Conservation (phyloP, 148 eudicot species). For the Camellia sinensis region DNA sequence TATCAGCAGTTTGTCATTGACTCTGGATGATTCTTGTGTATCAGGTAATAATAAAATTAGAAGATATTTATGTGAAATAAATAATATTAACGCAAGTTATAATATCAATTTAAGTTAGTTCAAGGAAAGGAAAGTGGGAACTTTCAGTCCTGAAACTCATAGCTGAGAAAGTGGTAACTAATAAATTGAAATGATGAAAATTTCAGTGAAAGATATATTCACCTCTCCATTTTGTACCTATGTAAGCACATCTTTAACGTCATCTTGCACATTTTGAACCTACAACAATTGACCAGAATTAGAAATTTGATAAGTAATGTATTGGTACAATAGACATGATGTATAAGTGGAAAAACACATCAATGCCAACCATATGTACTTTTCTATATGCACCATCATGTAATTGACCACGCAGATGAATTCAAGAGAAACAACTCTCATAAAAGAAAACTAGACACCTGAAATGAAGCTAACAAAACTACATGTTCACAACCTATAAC, state of each 20-base stretch:
- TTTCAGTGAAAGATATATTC: not conserved
- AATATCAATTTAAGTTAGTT: not conserved
- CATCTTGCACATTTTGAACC: conserved; percentile 58
- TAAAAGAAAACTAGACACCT: not conserved
- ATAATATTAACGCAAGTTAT: not conserved
- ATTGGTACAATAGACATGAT: not conserved
- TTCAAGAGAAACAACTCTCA: conserved; percentile 4
- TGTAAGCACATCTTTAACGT: conserved; percentile 56
- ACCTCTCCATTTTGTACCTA: conserved; percentile 68
- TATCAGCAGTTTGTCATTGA: not conserved
- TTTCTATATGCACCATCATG: not conserved
- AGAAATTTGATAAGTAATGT: not conserved
- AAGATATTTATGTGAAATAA: not conserved
- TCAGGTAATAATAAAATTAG: not conserved
- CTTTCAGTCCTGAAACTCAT: not conserved
- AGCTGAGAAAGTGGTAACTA: not conserved
- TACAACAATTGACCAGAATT: conserved; percentile 25
- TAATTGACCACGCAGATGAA: not conserved
- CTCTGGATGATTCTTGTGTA: not conserved
- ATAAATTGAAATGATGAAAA: not conserved
- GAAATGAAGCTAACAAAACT: not conserved
- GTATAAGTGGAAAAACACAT: not conserved
- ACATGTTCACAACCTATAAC: not conserved
- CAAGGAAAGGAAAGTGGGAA: not conserved
- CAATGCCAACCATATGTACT: not conserved